These are phyloP conservation scores for Sistotremastrum niveocremeum DNA, from an alignment of 768 basidiomycete species.

Conservation along the genomic window DNA sequence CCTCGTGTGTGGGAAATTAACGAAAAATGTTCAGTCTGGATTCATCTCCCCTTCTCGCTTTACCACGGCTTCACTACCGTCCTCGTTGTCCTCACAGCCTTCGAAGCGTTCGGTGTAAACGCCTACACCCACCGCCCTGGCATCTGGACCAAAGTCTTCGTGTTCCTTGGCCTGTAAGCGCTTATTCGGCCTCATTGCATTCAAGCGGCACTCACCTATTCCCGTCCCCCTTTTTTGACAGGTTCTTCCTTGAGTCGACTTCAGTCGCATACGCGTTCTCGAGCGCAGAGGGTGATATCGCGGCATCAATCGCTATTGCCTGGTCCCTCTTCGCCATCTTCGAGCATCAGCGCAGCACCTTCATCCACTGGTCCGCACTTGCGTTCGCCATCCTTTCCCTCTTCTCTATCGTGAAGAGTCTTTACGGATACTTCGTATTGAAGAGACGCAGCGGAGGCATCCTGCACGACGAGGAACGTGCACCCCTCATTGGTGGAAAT, in stretches of 20 bases:
- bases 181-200: constrained; percentile 4
- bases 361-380: constrained; percentile 86
- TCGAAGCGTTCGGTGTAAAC: constrained; percentile 82
- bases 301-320: constrained; percentile 80
- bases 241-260: constrained; percentile 86
- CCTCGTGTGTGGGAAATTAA: background rate
- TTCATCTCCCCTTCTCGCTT: constrained; percentile 92
- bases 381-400: constrained; percentile 75
- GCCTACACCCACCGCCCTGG: constrained; percentile 51
- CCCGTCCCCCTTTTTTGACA: constrained; percentile 13
- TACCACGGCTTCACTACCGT: constrained; percentile 91
- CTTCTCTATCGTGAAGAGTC: constrained; percentile 72
- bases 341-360: constrained; percentile 51
- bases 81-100: constrained; percentile 66
- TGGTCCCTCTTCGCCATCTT: constrained; percentile 96
- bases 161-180: constrained; percentile 75
- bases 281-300: constrained; percentile 78
- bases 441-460: constrained; percentile 36
- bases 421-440: constrained; percentile 33
- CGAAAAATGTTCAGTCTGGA: constrained; percentile 34
- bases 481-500: constrained; percentile 49
- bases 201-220: background rate
- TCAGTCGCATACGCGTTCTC: constrained; percentile 93
- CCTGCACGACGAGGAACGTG: constrained; percentile 77
- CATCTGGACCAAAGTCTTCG: constrained; percentile 89